Evolutionary conservation across 176 grass and related monocot genomes (phyloP).

Genomic region (Cenchrus purpureus): DNA sequence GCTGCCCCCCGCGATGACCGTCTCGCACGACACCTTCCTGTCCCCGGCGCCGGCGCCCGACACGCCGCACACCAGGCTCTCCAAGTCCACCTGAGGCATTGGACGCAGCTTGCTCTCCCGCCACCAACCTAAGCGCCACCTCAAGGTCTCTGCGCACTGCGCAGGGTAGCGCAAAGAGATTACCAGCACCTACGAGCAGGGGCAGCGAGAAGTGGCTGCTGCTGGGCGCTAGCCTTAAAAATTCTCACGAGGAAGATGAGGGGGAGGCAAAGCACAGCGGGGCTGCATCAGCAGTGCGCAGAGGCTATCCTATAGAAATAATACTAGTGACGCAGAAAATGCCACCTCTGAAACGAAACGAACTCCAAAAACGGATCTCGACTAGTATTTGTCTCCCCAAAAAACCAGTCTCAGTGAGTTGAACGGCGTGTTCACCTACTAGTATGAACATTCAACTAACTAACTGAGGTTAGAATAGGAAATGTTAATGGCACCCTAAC

Average conservation of each 20-base stretch:
- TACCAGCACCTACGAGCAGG: constrained; percentile 8
- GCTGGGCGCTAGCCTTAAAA: constrained; percentile 45
- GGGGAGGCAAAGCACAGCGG: constrained; percentile 25
- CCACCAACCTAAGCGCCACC: not conserved
- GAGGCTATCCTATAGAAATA: constrained; percentile 40
- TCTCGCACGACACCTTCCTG: constrained; percentile 75
- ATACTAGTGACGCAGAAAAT: constrained; percentile 31
- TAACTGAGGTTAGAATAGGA: not conserved
- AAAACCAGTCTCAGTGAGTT: not conserved
- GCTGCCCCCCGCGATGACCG: constrained; percentile 46
- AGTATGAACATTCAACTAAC: too few species aligned
- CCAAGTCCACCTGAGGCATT: constrained; percentile 64
- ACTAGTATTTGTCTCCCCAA: constrained; percentile 26
- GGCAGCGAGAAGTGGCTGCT: constrained; percentile 31
- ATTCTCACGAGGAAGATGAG: constrained; percentile 31
- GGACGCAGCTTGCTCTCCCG: constrained; percentile 2
- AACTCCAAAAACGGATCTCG: constrained; percentile 62
- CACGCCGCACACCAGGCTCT: constrained; percentile 58
- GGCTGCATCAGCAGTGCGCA: constrained; percentile 48
- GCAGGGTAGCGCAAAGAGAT: not conserved
- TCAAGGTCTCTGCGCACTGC: not conserved
- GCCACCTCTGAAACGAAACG: constrained; percentile 50
- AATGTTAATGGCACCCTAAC: not conserved
- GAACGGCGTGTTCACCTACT: not conserved
- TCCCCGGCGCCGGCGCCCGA: constrained; percentile 51